Evolutionary conservation across 164 flowering plant species (phyloP).

Genomic region (Kingdonia uniflora): DNA sequence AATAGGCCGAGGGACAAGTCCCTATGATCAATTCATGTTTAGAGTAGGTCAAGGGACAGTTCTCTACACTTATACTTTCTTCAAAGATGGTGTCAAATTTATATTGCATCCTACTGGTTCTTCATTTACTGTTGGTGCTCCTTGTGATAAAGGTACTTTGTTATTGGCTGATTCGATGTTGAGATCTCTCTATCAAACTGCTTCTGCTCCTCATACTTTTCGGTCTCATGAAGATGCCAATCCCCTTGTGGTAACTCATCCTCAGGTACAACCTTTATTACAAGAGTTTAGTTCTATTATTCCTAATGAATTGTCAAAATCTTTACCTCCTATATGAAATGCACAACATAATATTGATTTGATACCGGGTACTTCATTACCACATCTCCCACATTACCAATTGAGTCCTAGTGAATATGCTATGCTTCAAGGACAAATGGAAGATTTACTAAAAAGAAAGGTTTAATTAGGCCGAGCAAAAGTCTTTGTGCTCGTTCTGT

Average conservation of each 20-base stretch:
- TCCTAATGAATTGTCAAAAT: background rate
- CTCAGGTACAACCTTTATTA: background rate
- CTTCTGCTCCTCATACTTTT: background rate
- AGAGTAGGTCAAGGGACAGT: too few relatives aligned
- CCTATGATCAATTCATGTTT: too few relatives aligned
- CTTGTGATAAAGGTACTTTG: slow-evolving; percentile 1
- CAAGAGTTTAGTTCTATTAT: background rate
- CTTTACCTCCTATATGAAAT: background rate
- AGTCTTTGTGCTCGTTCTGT: too few relatives aligned
- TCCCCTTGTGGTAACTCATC: background rate
- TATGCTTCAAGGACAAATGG: slow-evolving; percentile 3
- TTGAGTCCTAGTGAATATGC: background rate
- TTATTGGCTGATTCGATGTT: background rate
- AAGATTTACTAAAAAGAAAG: background rate
- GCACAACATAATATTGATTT: slow-evolving; percentile 1
- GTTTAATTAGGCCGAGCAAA: background rate
- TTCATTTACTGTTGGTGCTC: background rate
- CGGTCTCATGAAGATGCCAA: background rate
- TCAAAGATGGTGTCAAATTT: slow-evolving; percentile 1
- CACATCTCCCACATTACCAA: background rate
- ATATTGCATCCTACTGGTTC: background rate
- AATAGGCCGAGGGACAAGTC: too few relatives aligned
- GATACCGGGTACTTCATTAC: background rate
- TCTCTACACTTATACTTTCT: background rate
- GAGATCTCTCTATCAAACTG: background rate